Conservation (phyloP, 768 basidiomycete species). For the Hysterangium stoloniferum region DNA sequence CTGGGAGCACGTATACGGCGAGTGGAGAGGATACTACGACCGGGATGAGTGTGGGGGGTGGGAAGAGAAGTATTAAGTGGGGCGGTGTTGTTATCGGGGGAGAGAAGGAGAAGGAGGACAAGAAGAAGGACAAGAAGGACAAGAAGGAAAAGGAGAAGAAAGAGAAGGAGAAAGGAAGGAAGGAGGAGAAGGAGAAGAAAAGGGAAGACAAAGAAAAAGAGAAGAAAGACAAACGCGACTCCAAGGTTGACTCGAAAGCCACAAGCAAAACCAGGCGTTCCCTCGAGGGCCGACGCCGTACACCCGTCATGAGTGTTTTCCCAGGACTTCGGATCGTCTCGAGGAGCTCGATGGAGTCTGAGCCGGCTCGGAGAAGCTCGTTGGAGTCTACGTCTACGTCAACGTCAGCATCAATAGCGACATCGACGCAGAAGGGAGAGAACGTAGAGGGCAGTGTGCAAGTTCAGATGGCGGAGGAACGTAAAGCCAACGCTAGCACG, state of each 20-base stretch:
- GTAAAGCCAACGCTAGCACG: too few relatives aligned
- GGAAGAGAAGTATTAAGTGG: constrained; percentile 28
- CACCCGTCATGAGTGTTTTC: constrained; percentile 53
- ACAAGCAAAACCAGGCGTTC: too few relatives aligned
- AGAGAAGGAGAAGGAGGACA: constrained; percentile 21
- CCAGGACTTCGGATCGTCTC: constrained; percentile 29
- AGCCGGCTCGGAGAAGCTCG: constrained; percentile 13
- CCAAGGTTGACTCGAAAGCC: too few relatives aligned
- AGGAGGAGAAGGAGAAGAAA: not conserved
- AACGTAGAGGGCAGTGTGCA: not conserved
- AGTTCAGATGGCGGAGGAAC: too few relatives aligned
- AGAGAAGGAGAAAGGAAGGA: not conserved
- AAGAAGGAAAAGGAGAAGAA: constrained; percentile 27
- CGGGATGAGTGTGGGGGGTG: constrained; percentile 40
- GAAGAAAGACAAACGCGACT: constrained; percentile 18
- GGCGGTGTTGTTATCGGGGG: constrained; percentile 1
- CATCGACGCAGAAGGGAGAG: not conserved
- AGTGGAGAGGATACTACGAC: constrained; percentile 9
- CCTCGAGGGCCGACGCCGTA: constrained; percentile 46
- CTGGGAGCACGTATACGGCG: constrained; percentile 8
- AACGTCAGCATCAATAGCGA: not conserved
- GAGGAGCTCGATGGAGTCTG: not conserved
- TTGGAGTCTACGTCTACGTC: not conserved
- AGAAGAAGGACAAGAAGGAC: constrained; percentile 14
- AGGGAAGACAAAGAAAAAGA: constrained; percentile 18